Evolutionary conservation across 2,329 filamentous ascomycete genomes (phyloP).

Genomic region (Claviceps fusiformis): DNA sequence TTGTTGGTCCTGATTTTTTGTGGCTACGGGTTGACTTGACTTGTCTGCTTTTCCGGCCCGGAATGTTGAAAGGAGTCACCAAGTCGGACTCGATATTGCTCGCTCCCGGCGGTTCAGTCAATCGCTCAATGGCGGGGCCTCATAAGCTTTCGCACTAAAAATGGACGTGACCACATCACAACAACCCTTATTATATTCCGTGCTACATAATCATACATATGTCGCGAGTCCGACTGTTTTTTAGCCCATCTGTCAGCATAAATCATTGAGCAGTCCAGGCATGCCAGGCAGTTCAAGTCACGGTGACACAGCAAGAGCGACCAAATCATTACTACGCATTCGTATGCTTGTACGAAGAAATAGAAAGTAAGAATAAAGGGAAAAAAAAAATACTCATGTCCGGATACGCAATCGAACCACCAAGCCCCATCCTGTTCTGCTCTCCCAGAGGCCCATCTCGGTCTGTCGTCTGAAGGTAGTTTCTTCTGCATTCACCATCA

Average conservation of each 20-base stretch:
- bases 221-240: background rate
- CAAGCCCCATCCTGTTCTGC: conserved; percentile 34
- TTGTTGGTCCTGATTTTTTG: background rate
- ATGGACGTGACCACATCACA: no score
- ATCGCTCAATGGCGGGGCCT: background rate
- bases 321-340: background rate
- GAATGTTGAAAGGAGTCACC: background rate
- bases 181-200: no score
- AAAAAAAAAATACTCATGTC: background rate
- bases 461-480: conserved; percentile 38
- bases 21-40: background rate
- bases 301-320: background rate
- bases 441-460: conserved; percentile 38
- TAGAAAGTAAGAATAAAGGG: background rate
- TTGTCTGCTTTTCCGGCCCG: background rate
- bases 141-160: background rate
- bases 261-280: no score
- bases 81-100: background rate
- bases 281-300: background rate
- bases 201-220: no score
- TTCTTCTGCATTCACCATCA: conserved; percentile 31
- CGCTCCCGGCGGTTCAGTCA: background rate
- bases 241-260: background rate
- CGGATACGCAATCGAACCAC: conserved; percentile 19
- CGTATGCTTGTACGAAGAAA: background rate